These are phyloP conservation scores for Boeremia lycopersici DNA, from an alignment of 2,329 filamentous ascomycete species.

Conservation along the genomic window DNA sequence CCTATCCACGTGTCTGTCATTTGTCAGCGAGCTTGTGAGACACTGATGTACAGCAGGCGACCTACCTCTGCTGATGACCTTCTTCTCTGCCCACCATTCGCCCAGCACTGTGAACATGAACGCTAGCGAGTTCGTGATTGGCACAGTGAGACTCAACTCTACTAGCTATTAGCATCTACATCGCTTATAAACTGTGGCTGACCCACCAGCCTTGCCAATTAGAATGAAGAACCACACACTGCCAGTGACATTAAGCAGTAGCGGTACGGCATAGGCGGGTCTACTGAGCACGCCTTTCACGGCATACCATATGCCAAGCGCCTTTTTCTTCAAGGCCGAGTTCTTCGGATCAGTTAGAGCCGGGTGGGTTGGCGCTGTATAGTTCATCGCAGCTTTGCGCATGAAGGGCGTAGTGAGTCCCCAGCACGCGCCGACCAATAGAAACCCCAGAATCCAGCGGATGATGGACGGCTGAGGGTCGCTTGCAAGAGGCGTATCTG, in stretches of 20 bases:
- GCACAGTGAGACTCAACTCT: slow-evolving; percentile 93
- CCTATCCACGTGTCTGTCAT: slow-evolving; percentile 77
- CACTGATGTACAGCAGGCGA: slow-evolving; percentile 11
- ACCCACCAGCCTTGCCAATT: slow-evolving; percentile 87
- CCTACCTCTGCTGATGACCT: slow-evolving; percentile 82
- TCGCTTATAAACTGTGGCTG: neutral
- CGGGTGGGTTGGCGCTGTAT: slow-evolving; percentile 60
- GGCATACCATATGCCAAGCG: slow-evolving; percentile 72
- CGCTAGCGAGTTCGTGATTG: slow-evolving; percentile 90
- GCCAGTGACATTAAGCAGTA: slow-evolving; percentile 87
- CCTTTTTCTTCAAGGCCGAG: slow-evolving; percentile 67
- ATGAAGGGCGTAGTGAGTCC: slow-evolving; percentile 91
- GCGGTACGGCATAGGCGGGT: slow-evolving; percentile 81
- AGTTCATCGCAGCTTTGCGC: slow-evolving; percentile 78
- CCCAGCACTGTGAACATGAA: slow-evolving; percentile 96
- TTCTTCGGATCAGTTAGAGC: slow-evolving; percentile 45
- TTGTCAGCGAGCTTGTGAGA: slow-evolving; percentile 9
- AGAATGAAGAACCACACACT: slow-evolving; percentile 96
- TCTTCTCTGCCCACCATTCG: slow-evolving; percentile 93
- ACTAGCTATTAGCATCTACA: slow-evolving; percentile 12
- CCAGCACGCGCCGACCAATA: slow-evolving; percentile 91
- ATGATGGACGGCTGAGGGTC: slow-evolving; percentile 57
- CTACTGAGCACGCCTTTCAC: slow-evolving; percentile 79
- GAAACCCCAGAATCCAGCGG: slow-evolving; percentile 87
- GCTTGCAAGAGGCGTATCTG: slow-evolving; percentile 32